phyloP scores from a whole-genome alignment of 495 filamentous ascomycete genomes.

The Bacidia gigantensis region DNA sequence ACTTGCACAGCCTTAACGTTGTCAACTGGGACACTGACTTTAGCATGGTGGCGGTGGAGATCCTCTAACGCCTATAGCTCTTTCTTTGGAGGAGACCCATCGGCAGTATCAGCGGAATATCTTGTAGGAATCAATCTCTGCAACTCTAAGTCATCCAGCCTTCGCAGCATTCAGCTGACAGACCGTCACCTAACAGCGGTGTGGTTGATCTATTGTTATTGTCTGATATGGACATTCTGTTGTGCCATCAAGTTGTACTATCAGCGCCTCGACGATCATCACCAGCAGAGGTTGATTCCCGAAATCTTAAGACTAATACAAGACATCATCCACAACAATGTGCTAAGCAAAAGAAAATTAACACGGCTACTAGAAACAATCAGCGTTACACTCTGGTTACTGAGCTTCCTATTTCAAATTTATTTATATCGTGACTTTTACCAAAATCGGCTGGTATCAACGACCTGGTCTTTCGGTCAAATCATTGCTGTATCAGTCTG shows the following conservation, averaged over 20 bases:
- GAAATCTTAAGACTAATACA: neutral
- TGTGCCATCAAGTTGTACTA: neutral
- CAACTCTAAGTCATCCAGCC: neutral
- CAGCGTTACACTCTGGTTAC: neutral
- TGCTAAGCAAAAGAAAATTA: neutral
- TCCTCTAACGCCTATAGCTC: neutral
- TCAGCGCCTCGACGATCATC: neutral
- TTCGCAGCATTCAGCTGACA: neutral
- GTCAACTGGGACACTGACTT: neutral
- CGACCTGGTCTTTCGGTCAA: constrained; percentile 17
- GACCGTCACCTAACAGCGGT: neutral
- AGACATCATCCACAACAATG: too few relatives aligned
- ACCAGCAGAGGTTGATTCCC: neutral
- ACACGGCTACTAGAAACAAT: neutral
- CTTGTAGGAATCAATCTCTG: neutral
- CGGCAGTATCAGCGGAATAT: neutral
- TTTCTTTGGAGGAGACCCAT: neutral
- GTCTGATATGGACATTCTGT: neutral
- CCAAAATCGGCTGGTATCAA: neutral
- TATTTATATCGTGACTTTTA: constrained; percentile 1
- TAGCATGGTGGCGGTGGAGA: neutral
- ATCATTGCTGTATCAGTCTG: constrained; percentile 19
- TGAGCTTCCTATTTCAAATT: constrained; percentile 9
- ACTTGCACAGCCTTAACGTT: neutral
- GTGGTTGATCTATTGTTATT: neutral